Percentiles rank a stretch among this genome's conserved stretches.
phyloP scores from a whole-genome alignment of 345 rosid genomes.

The Sonneratia caseolaris region DNA sequence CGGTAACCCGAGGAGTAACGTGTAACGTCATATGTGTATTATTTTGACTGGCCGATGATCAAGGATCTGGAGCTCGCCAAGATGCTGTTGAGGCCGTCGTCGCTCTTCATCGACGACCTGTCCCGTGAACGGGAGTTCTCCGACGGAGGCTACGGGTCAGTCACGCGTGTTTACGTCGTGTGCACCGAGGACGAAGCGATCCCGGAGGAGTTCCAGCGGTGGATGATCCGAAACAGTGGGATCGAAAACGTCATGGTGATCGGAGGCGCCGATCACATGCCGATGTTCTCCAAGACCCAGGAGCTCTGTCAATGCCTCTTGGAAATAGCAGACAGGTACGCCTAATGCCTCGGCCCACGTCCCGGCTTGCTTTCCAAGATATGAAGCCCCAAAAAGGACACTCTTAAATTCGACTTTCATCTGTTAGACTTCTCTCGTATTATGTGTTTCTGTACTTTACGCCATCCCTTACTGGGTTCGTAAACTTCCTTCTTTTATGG shows the following conservation, averaged over 20 bases:
- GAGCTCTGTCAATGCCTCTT: slow-evolving; percentile 20
- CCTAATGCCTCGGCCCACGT: background rate
- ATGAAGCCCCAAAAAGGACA: no score
- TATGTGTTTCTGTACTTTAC: no score
- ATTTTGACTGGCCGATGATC: slow-evolving; percentile 1
- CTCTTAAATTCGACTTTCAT: no score
- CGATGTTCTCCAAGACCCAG: slow-evolving; percentile 30
- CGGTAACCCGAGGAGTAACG: no score
- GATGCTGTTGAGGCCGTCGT: slow-evolving; percentile 27
- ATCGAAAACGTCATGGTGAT: slow-evolving; percentile 16
- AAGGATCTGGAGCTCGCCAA: slow-evolving; percentile 35
- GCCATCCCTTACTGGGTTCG: no score
- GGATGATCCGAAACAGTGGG: slow-evolving; percentile 14
- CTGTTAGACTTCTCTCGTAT: no score
- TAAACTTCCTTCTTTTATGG: no score
- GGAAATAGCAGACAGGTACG: slow-evolving; percentile 17
- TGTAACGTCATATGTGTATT: no score
- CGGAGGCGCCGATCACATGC: slow-evolving; percentile 25
- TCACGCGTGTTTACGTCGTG: slow-evolving; percentile 11
- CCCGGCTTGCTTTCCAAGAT: no score
- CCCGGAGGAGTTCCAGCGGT: slow-evolving; percentile 14
- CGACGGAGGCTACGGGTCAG: slow-evolving; percentile 12
- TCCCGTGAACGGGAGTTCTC: slow-evolving; percentile 19
- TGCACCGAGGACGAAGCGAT: slow-evolving; percentile 16
- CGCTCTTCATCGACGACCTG: slow-evolving; percentile 22